Evolutionary conservation across 2,329 filamentous ascomycete genomes (phyloP).

Genomic region (Xylariaceae sp.): DNA sequence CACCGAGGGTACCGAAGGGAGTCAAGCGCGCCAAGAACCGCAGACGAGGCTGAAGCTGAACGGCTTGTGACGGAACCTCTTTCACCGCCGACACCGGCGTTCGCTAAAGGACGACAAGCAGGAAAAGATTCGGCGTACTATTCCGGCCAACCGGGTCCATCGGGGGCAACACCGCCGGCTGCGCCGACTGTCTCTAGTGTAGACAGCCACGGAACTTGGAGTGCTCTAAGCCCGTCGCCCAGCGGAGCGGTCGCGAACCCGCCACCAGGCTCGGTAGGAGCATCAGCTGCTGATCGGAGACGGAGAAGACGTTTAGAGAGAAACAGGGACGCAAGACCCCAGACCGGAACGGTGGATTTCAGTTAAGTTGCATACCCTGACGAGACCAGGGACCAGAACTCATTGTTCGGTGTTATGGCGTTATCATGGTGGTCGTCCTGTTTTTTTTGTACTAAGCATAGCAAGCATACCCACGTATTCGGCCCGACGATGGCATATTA

Average conservation of each 20-base stretch:
- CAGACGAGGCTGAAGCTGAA: slow-evolving; percentile 54
- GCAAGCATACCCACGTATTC: slow-evolving; percentile 19
- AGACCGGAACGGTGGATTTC: slow-evolving; percentile 35
- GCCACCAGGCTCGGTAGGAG: slow-evolving; percentile 46
- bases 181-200: slow-evolving; percentile 55
- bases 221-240: slow-evolving; percentile 56
- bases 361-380: slow-evolving; percentile 11
- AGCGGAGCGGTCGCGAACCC: slow-evolving; percentile 46
- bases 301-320: slow-evolving; percentile 63
- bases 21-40: slow-evolving; percentile 51
- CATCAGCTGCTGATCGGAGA: slow-evolving; percentile 57
- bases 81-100: slow-evolving; percentile 62
- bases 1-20: slow-evolving; percentile 60
- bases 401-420: slow-evolving; percentile 27
- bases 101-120: slow-evolving; percentile 55
- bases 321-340: slow-evolving; percentile 42
- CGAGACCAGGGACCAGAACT: slow-evolving; percentile 6
- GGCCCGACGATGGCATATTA: slow-evolving; percentile 11
- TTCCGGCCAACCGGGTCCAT: slow-evolving; percentile 55
- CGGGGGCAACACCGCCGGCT: slow-evolving; percentile 46
- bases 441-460: slow-evolving; percentile 18
- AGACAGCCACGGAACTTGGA: slow-evolving; percentile 60
- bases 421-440: slow-evolving; percentile 8
- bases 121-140: slow-evolving; percentile 68
- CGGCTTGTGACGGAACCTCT: slow-evolving; percentile 49